phyloP scores from a whole-genome alignment of 441 rosid species.

The Pelargonium citronellum region DNA sequence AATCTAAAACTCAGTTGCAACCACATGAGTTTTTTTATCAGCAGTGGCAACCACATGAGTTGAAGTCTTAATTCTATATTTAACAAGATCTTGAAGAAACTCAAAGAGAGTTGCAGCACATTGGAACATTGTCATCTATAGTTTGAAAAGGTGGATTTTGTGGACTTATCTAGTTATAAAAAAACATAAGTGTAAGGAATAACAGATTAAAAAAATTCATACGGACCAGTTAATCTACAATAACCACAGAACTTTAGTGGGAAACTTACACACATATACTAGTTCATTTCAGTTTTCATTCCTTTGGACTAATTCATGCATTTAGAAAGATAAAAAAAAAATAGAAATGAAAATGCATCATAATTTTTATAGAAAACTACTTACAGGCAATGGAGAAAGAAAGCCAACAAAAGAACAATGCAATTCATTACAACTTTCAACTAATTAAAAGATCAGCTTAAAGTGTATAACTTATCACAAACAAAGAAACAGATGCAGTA shows the following conservation, averaged over 20 bases:
- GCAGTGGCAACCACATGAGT: not conserved
- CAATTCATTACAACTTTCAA: not conserved
- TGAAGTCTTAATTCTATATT: not conserved
- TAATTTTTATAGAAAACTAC: not conserved
- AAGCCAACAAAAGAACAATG: not conserved
- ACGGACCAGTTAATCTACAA: no score
- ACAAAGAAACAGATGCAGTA: constrained; percentile 6
- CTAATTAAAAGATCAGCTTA: constrained; percentile 5
- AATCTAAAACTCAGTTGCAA: constrained; percentile 5
- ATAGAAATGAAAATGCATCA: not conserved
- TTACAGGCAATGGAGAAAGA: not conserved
- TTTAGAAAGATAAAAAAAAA: not conserved
- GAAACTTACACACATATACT: no score
- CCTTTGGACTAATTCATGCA: not conserved
- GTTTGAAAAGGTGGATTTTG: no score
- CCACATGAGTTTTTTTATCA: no score
- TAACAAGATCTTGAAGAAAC: no score
- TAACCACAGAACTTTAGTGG: no score
- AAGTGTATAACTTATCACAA: not conserved
- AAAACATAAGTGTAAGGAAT: no score
- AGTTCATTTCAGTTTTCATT: no score
- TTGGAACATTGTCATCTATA: no score
- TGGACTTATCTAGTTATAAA: no score
- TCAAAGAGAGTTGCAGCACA: no score
- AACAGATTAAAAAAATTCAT: no score